Conservation (phyloP, 2,329 filamentous ascomycete genomes). For the Colletotrichum lini region DNA sequence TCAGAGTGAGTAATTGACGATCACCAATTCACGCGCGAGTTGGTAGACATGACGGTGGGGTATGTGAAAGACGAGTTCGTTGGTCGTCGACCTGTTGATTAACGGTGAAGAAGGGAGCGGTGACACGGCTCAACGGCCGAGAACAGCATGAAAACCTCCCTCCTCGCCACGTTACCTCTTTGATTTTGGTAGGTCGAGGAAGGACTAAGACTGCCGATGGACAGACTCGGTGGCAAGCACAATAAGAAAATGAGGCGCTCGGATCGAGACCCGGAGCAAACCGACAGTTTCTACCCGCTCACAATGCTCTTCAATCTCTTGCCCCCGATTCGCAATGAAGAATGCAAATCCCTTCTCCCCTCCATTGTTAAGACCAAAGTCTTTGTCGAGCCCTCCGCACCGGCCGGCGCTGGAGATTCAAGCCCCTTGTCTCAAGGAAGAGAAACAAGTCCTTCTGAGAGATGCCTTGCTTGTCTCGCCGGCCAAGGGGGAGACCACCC, state of each 20-base stretch:
- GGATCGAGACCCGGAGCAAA: not conserved
- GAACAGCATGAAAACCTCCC: not conserved
- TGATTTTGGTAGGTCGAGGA: not conserved
- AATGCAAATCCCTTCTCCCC: not conserved
- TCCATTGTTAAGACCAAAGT: not conserved
- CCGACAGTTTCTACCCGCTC: not conserved
- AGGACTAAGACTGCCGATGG: not conserved
- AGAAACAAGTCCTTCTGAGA: too few relatives aligned
- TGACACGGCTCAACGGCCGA: not conserved
- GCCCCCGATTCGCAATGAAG: not conserved
- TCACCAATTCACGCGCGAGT: not conserved
- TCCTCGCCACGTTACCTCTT: not conserved
- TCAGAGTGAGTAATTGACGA: too few relatives aligned
- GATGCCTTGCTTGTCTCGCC: not conserved
- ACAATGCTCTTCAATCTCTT: not conserved
- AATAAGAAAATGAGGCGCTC: too few relatives aligned
- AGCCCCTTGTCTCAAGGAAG: not conserved
- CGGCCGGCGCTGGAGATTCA: not conserved
- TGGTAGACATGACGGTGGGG: not conserved
- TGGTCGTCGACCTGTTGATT: too few relatives aligned
- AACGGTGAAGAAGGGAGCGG: not conserved
- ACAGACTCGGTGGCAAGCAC: not conserved
- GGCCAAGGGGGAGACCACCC: not conserved
- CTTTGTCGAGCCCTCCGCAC: not conserved
- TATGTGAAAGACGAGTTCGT: not conserved